A percentile compares a stretch with the other conserved stretches of the same genome.
phyloP scores from a whole-genome alignment of 73 alveolate species.

The Stentor roeselii region DNA sequence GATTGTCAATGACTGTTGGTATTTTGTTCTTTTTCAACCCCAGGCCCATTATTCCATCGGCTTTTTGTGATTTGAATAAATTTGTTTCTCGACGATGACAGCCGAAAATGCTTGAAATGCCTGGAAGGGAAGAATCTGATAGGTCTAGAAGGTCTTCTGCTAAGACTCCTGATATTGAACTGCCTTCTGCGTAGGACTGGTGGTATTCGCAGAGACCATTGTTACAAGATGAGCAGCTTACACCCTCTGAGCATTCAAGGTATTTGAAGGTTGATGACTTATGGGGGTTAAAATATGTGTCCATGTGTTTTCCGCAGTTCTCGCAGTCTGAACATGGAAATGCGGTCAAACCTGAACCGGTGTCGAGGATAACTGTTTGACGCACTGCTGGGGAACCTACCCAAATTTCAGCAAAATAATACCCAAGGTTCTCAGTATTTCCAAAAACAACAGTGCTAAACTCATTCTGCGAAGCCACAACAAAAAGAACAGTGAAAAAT shows the following conservation, averaged over 20 bases:
- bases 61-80: constrained; percentile 79
- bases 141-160: constrained; percentile 62
- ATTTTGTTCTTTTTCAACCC: constrained; percentile 50
- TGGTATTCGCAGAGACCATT: constrained; percentile 64
- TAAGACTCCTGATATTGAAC: constrained; percentile 71
- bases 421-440: constrained; percentile 36
- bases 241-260: constrained; percentile 45
- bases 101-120: constrained; percentile 54
- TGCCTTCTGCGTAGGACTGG: constrained; percentile 85
- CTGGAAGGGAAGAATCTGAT: constrained; percentile 48
- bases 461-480: not conserved
- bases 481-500: no score
- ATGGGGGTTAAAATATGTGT: constrained; percentile 44
- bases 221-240: constrained; percentile 41
- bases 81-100: constrained; percentile 84
- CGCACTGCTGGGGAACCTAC: constrained; percentile 69
- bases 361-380: constrained; percentile 82
- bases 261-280: constrained; percentile 38
- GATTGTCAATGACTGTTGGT: constrained; percentile 45
- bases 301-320: constrained; percentile 84
- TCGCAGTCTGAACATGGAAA: constrained; percentile 86
- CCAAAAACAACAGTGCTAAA: constrained; percentile 35
- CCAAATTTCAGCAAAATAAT: constrained; percentile 64
- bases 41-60: constrained; percentile 95
- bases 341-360: constrained; percentile 88